A percentile compares a stretch with the other conserved stretches of the same genome.
phyloP scores from a whole-genome alignment of 768 basidiomycete genomes.

The Hygrophorus pudorinus region DNA sequence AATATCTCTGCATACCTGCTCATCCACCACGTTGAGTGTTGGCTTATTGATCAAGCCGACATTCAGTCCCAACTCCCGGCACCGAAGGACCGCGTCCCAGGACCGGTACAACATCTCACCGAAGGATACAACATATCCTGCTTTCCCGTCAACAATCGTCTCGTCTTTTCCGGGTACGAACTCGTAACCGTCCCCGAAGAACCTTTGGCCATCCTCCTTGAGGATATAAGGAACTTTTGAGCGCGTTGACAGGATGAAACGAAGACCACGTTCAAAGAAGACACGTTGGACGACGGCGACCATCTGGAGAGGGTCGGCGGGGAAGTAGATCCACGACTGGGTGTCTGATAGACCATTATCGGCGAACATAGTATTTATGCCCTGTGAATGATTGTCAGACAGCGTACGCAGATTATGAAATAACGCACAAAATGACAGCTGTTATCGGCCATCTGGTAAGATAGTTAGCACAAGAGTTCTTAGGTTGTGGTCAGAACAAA shows the following conservation, averaged over 20 bases:
- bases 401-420: conserved; percentile 22
- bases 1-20: conserved; percentile 36
- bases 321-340: conserved; percentile 79
- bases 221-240: conserved; percentile 85
- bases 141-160: conserved; percentile 63
- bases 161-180: conserved; percentile 85
- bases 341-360: conserved; percentile 82
- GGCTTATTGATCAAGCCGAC: conserved; percentile 86
- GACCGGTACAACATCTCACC: conserved; percentile 84
- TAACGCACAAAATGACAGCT: conserved; percentile 32
- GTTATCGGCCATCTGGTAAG: conserved; percentile 32
- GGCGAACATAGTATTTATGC: conserved; percentile 79
- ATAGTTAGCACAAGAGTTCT: neutral
- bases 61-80: conserved; percentile 61
- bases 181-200: conserved; percentile 62
- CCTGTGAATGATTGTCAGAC: conserved; percentile 42
- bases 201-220: conserved; percentile 58
- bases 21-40: conserved; percentile 75
- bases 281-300: conserved; percentile 61
- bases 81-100: conserved; percentile 72
- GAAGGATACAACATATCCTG: conserved; percentile 76
- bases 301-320: conserved; percentile 80
- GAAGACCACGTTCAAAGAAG: conserved; percentile 75
- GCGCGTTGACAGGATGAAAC: conserved; percentile 85
- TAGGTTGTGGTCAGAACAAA: conserved; percentile 12